Percentiles rank a stretch among this genome's conserved stretches.
phyloP scores from a whole-genome alignment of 306 rosid species.

The Malus fusca region DNA sequence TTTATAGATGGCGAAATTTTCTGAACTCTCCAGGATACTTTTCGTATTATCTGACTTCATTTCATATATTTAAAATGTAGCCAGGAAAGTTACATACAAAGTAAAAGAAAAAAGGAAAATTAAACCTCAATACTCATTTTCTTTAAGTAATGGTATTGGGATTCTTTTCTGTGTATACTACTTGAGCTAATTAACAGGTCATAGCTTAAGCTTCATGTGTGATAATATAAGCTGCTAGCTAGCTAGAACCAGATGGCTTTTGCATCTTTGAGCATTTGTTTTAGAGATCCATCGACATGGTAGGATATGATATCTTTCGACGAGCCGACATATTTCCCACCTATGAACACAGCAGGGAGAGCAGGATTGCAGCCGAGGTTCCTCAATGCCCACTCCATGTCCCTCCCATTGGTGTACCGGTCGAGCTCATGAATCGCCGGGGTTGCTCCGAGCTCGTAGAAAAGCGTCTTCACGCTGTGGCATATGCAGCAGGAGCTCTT shows the following conservation, averaged over 20 bases:
- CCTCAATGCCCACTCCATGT: slow-evolving; percentile 77
- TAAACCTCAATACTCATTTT: slow-evolving; percentile 10
- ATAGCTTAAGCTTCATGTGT: slow-evolving; percentile 9
- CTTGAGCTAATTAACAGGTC: not conserved
- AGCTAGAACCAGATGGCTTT: slow-evolving; percentile 92
- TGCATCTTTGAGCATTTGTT: slow-evolving; percentile 89
- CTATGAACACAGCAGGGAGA: slow-evolving; percentile 91
- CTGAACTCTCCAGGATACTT: not conserved
- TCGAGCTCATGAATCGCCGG: slow-evolving; percentile 92
- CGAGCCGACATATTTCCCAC: slow-evolving; percentile 81
- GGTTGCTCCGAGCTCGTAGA: slow-evolving; percentile 92
- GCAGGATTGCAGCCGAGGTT: slow-evolving; percentile 82
- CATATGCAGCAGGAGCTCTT: slow-evolving; percentile 97
- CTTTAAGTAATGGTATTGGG: slow-evolving; percentile 9
- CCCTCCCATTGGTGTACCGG: slow-evolving; percentile 66
- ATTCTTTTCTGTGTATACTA: slow-evolving; percentile 7
- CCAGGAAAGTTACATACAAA: slow-evolving; percentile 5
- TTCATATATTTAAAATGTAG: not conserved
- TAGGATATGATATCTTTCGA: slow-evolving; percentile 86
- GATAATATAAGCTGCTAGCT: not conserved
- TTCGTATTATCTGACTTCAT: slow-evolving; percentile 10
- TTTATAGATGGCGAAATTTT: not conserved
- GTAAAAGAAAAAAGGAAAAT: not conserved
- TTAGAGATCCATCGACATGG: slow-evolving; percentile 88
- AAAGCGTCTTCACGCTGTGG: slow-evolving; percentile 81